Conservation (phyloP, 2,329 filamentous ascomycete genomes). For the Aspergillus caelatus region DNA sequence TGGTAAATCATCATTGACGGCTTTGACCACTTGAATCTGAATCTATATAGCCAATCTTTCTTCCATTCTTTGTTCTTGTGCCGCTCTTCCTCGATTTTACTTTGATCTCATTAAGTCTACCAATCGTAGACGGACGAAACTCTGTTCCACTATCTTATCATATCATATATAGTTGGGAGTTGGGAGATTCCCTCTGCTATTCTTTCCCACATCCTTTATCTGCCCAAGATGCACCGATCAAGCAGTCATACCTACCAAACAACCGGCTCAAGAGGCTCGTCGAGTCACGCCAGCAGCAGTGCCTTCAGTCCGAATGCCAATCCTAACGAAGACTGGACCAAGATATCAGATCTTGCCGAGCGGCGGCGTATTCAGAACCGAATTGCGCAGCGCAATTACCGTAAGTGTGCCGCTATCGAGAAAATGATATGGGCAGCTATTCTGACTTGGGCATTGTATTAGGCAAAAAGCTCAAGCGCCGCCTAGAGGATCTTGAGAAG, state of each 20-base stretch:
- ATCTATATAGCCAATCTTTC: conserved; percentile 32
- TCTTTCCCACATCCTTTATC: conserved; percentile 5
- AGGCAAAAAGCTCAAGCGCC: conserved; percentile 70
- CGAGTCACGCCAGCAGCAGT: conserved; percentile 79
- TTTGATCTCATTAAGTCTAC: neutral
- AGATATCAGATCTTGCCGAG: conserved; percentile 96
- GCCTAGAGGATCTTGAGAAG: conserved; percentile 66
- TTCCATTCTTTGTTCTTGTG: conserved; percentile 10
- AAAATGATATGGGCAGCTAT: neutral
- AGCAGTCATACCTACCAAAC: conserved; percentile 32
- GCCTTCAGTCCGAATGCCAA: conserved; percentile 94
- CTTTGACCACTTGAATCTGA: conserved; percentile 7
- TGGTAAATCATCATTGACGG: conserved; percentile 13
- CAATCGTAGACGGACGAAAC: neutral
- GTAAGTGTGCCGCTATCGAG: conserved; percentile 57
- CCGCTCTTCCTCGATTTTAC: conserved; percentile 14
- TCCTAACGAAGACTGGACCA: conserved; percentile 97
- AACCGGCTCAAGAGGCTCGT: conserved; percentile 64
- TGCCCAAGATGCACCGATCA: conserved; percentile 35
- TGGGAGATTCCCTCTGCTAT: neutral
- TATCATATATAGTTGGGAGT: neutral
- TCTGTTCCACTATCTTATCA: neutral
- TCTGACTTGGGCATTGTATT: conserved; percentile 7
- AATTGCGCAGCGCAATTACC: conserved; percentile 96
- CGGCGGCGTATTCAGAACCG: conserved; percentile 93